Evolutionary conservation across 73 alveolate genomes (phyloP), one percentile per base, ranked within the genome.

Genomic region (Vitrella brassicaformis): DNA sequence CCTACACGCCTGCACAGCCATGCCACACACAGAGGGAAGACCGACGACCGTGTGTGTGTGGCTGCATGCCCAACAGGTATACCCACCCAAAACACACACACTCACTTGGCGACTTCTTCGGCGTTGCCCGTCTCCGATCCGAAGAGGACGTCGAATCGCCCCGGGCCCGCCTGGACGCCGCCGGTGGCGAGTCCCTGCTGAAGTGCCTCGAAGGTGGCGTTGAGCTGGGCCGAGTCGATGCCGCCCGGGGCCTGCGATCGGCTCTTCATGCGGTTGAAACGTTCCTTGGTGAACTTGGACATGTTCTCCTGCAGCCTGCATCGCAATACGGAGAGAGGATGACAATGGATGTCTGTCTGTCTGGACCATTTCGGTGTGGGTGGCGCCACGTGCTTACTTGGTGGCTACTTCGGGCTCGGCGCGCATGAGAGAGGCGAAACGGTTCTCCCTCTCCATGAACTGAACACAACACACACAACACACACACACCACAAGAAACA

Each of bases 111-210:
- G 71, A 66, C 76, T 47, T 76, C 84, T 70, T 76, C 84, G 26
- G 84, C 75, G 30, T 76, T 76, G 66, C 84, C 84, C 25, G 72
- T 76, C 77, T 76, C 84, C 46, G 76, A 68, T 45, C 84, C 84
- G 47, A 31, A 76, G 25, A 76, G 73, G 65, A 76, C 68, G 8
- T 31, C 76, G 68, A 76, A 45, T 76, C 76, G 26, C 77, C 84
- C 71, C 47, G 68, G 76, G 68, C 28, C 47, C 47, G 76, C 30
- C 68, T 74, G 29, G 30, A 0, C 9, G 29, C 10, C 30, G 22
- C 14, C 14, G 22, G 18, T 65, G 31, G 67, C 76, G 68, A 76
- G 65, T 76, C 76, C n/a, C 77, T 77, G 66, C 47, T 70, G 76
- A 68, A 47, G 67, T 67, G 76, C 30, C 68, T 74, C 39, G 30